phyloP scores from a whole-genome alignment of 345 rosid genomes.

The Eucalyptus leucophloia region DNA sequence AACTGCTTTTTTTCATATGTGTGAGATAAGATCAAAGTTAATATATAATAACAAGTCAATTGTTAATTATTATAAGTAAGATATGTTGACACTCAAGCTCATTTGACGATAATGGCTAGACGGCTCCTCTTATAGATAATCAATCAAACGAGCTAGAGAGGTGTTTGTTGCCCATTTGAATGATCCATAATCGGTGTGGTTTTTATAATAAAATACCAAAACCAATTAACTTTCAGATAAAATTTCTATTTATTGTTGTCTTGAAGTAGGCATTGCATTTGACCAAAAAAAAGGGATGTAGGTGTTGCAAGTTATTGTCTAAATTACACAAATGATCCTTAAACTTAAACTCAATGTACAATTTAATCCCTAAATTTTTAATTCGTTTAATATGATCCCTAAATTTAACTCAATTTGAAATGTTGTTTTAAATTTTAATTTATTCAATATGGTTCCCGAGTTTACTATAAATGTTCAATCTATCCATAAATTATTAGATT shows the following conservation, averaged over 20 bases:
- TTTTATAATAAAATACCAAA: not conserved
- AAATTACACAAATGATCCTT: not conserved
- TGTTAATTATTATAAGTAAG: accelerated
- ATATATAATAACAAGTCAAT: accelerated
- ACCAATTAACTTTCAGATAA: not conserved
- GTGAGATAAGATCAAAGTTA: accelerated
- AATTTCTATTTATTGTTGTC: not conserved
- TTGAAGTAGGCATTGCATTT: not conserved
- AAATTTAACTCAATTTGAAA: not conserved
- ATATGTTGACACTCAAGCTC: accelerated
- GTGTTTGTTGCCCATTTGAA: not conserved
- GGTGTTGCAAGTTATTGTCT: not conserved
- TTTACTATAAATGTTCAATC: no score
- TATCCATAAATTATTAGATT: no score
- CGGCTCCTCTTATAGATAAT: not conserved
- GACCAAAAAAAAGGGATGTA: no score
- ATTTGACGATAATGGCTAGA: accelerated
- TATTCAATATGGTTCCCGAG: accelerated
- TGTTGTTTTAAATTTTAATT: accelerated
- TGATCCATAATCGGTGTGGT: not conserved
- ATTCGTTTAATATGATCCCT: accelerated
- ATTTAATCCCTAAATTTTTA: no score
- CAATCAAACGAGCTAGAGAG: no score
- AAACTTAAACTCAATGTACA: no score
- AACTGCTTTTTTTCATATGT: not conserved